These are phyloP conservation scores for Trichoderma breve DNA, from an alignment of 2,329 filamentous ascomycete genomes.

Conservation along the genomic window DNA sequence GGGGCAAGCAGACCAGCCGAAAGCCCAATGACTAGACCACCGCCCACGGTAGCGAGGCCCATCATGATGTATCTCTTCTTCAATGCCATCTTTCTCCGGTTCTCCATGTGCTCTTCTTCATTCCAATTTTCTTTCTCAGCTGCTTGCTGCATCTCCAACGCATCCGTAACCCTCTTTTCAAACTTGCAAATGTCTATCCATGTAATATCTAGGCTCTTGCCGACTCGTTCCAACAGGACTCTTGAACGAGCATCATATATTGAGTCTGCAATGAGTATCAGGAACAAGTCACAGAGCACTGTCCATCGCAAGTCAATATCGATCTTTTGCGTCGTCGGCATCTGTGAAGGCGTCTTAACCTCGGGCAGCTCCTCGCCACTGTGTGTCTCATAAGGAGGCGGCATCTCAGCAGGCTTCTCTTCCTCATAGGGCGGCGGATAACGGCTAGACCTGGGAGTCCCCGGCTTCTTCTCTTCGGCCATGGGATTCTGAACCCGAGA, in stretches of 20 bases:
- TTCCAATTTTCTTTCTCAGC: constrained; percentile 97
- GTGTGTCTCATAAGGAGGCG: constrained; percentile 61
- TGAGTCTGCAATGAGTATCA: constrained; percentile 94
- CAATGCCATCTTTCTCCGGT: constrained; percentile 73
- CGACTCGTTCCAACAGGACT: constrained; percentile 78
- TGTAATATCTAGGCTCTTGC: constrained; percentile 72
- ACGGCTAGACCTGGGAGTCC: constrained; percentile 23
- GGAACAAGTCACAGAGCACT: constrained; percentile 89
- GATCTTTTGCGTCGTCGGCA: constrained; percentile 77
- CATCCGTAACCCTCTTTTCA: constrained; percentile 94
- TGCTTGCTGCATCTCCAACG: constrained; percentile 94
- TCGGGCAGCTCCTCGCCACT: constrained; percentile 71
- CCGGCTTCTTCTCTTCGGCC: constrained; percentile 47
- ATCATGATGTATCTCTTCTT: constrained; percentile 89
- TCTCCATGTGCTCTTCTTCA: constrained; percentile 90
- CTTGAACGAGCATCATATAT: constrained; percentile 88
- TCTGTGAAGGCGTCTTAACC: constrained; percentile 77
- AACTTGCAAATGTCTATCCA: constrained; percentile 96
- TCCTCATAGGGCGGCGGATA: constrained; percentile 32
- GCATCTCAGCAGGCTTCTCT: constrained; percentile 50
- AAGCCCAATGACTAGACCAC: constrained; percentile 89
- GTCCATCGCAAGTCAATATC: constrained; percentile 98
- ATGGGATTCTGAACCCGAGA: constrained; percentile 90
- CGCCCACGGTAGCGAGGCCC: constrained; percentile 94
- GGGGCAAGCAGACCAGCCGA: constrained; percentile 90